Evolutionary conservation across 345 rosid species (phyloP), one percentile per base, ranked within the genome.

Genomic region (Excoecaria cochinchinensis): DNA sequence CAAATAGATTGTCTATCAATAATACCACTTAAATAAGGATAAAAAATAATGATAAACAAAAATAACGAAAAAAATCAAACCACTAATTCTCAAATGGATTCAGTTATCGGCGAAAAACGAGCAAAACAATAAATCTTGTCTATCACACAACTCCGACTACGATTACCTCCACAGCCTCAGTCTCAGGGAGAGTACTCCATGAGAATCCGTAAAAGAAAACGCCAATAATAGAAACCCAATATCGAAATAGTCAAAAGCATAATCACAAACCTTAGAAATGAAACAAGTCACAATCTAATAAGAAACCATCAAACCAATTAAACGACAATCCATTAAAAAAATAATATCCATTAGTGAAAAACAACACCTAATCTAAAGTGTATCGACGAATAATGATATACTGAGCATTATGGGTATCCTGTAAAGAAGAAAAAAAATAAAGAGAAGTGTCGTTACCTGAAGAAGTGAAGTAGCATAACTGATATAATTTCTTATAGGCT

Each of bases 401-500:
- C 50, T 68, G 16, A 6, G 69, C 48, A 44, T 44, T 44, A 44
- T 44, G 48, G 48, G 48, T 44, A 44, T 44, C 48, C 1, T 44
- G 10, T 3, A 59, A 40, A 24, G 5, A 16, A 56, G 14, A 22
- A 16, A 67, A n/a, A 14, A 25, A 8, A 48, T 40, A 4, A 46
- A 6, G n/a, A 31, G 0, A 3, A 24, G 64, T 44, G 48, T 44
- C 9, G 48, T 44, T 24, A 93, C 98, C 89, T 89, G 97, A 67
- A 94, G 92, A 75, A 95, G 96, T 51, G 89, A 81, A 63, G 87
- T 83, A 74, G 94, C 98, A 69, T 95, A 95, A 83, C 77, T 89
- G 89, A 93, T 88, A 84, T 95, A 93, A 87, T 91, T 95, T 3
- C 97, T 82, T 79, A 93, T 88, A 60, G 88, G 89, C 11, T 98